A percentile compares a stretch with the other conserved stretches of the same genome.
Conservation (phyloP, 2,329 filamentous ascomycete genomes). For the Trichoderma koningii region DNA sequence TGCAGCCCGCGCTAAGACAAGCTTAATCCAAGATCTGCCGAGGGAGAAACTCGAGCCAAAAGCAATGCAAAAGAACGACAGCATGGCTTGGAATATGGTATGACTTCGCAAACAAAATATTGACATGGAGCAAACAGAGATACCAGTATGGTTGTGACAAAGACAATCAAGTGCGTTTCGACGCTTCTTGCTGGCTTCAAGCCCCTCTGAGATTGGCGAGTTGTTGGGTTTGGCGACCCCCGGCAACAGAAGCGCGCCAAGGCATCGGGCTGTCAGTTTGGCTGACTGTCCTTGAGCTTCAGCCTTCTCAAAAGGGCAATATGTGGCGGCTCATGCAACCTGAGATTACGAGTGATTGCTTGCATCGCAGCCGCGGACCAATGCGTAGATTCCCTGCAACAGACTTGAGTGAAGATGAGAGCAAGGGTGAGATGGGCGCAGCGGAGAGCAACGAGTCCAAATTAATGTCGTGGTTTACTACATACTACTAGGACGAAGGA, state of each 20-base stretch:
- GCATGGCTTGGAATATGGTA: neutral
- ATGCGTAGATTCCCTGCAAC: neutral
- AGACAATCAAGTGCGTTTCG: neutral
- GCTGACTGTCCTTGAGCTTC: conserved; percentile 14
- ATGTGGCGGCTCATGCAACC: conserved; percentile 3
- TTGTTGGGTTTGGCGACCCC: neutral
- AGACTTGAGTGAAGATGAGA: neutral
- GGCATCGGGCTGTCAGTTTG: neutral
- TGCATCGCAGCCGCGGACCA: neutral
- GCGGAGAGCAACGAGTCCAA: no score
- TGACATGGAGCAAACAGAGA: no score
- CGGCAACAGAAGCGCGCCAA: conserved; percentile 2
- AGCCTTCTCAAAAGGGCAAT: conserved; percentile 14
- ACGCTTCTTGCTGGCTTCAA: neutral
- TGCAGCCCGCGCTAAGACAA: conserved; percentile 21
- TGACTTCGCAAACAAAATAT: no score
- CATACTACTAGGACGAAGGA: neutral
- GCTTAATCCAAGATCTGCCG: conserved; percentile 17
- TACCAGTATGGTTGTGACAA: neutral
- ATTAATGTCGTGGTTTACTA: neutral
- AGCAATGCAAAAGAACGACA: neutral
- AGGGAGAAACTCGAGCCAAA: neutral
- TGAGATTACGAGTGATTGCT: conserved; percentile 5
- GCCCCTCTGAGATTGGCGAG: neutral
- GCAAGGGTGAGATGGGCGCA: neutral